phyloP scores from a whole-genome alignment of 202 grass and related monocot genomes.

The Dendrocalamus latiflorus region DNA sequence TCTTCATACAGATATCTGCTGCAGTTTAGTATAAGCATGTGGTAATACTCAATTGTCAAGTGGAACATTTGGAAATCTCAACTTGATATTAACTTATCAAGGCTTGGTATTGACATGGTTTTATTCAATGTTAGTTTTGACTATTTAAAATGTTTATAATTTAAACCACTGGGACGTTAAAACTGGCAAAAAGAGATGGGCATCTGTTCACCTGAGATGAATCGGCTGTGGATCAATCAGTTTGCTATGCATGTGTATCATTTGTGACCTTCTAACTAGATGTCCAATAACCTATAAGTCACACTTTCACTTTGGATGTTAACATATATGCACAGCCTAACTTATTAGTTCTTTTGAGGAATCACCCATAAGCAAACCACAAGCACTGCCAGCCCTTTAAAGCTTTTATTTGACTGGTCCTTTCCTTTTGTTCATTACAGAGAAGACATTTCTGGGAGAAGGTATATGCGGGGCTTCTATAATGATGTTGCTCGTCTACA shows the following conservation, averaged over 20 bases:
- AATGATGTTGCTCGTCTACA: constrained; percentile 71
- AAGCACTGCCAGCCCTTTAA: neutral
- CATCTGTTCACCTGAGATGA: neutral
- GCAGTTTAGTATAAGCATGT: neutral
- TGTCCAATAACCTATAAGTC: neutral
- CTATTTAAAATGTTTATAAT: neutral
- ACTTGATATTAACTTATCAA: neutral
- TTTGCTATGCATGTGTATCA: neutral
- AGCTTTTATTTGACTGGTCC: neutral
- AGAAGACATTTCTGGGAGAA: constrained; percentile 78
- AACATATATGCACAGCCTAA: neutral
- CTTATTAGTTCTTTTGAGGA: neutral
- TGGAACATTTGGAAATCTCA: neutral
- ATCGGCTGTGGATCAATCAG: neutral
- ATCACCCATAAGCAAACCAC: neutral
- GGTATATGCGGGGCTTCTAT: constrained; percentile 60
- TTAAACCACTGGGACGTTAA: neutral
- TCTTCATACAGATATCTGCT: neutral
- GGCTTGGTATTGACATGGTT: neutral
- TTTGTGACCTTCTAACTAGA: neutral
- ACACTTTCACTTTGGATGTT: neutral
- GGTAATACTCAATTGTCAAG: neutral
- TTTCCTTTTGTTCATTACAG: constrained; percentile 33
- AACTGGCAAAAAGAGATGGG: neutral
- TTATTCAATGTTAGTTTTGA: neutral